Base-by-base conservation (phyloP, 139 green algal species). In the Chlorella sp. region DNA sequence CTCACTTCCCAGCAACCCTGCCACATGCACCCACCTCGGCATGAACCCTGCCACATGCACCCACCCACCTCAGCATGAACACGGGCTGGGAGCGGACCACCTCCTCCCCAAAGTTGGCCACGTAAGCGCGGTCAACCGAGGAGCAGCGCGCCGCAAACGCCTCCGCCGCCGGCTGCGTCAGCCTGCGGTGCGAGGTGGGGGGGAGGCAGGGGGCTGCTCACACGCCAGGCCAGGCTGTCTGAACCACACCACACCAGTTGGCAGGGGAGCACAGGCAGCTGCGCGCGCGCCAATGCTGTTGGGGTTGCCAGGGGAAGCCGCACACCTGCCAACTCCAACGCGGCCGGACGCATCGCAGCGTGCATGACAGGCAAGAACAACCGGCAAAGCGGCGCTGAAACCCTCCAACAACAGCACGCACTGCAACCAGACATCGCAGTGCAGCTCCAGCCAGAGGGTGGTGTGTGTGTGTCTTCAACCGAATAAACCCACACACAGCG, bases 81-180 rank as follows among this genome's bases (percentile, higher is more conserved):
- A 95, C 43, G 0, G 94, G 88, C 85, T 96, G 94, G n/a, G 91
- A 91, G 32, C 96, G 89, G 51, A 97, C 95, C 70, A 97, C 91
- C 92, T 98, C 96, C 91, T 97, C 95, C 26, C 92, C 94, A 90
- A 98, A 98, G 87, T 98, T 98, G 69, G 84, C 64, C 44, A 97
- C 88, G 85, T 96, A 96, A 26, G 75, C 73, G 20, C 46, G 36
- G 51, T 95, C 90, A 73, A 97, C 88, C 36, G 81, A 81, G 80
- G 69, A 46, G 70, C 90, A 94, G 17, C 58, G 70, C 9, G 43
- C n/a, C 13, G 64, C 89, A 84, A 96, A 95, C 30, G 60, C 40
- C 28, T 96, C 91, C 1, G 94, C 94, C 67, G 88, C 84, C 16
- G 92, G 92, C 91, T 98, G 95, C 16, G 95, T 89, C 74, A 91